A percentile compares a stretch with the other conserved stretches of the same genome.
phyloP scores from a whole-genome alignment of 768 basidiomycete genomes.

The Lactarius quietus region DNA sequence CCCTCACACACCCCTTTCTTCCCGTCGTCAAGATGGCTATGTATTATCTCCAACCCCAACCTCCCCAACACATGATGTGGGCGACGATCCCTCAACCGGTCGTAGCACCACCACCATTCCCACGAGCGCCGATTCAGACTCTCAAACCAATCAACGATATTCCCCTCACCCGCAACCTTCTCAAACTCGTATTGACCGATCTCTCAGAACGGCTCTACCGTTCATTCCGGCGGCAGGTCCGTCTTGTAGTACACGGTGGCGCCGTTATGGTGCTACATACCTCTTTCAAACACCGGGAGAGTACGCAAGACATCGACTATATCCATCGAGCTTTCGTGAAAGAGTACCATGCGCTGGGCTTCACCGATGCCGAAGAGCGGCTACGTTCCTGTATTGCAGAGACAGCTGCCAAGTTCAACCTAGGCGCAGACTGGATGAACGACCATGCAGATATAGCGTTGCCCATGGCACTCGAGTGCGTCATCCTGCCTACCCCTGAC shows the following conservation, averaged over 20 bases:
- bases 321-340: slow-evolving; percentile 56
- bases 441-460: slow-evolving; percentile 68
- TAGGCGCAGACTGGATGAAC: slow-evolving; percentile 76
- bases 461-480: slow-evolving; percentile 62
- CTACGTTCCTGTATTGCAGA: slow-evolving; percentile 52
- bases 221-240: slow-evolving; percentile 49
- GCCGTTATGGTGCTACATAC: slow-evolving; percentile 71
- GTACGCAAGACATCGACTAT: slow-evolving; percentile 67
- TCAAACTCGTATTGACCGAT: slow-evolving; percentile 26
- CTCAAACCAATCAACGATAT: slow-evolving; percentile 18
- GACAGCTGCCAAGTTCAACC: slow-evolving; percentile 48
- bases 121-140: background rate
- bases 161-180: slow-evolving; percentile 7
- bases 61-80: background rate
- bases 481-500: slow-evolving; percentile 19
- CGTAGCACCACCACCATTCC: background rate
- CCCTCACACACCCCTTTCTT: too few species aligned
- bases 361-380: slow-evolving; percentile 51
- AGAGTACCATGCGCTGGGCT: slow-evolving; percentile 49
- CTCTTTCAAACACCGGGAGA: slow-evolving; percentile 40
- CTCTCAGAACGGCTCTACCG: slow-evolving; percentile 48
- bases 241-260: slow-evolving; percentile 67
- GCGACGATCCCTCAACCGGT: background rate
- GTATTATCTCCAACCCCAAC: background rate
- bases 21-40: slow-evolving; percentile 9